Evolutionary conservation across 768 basidiomycete genomes (phyloP), one percentile per base, ranked within the genome.

Genomic region (Gyrodon lividus): DNA sequence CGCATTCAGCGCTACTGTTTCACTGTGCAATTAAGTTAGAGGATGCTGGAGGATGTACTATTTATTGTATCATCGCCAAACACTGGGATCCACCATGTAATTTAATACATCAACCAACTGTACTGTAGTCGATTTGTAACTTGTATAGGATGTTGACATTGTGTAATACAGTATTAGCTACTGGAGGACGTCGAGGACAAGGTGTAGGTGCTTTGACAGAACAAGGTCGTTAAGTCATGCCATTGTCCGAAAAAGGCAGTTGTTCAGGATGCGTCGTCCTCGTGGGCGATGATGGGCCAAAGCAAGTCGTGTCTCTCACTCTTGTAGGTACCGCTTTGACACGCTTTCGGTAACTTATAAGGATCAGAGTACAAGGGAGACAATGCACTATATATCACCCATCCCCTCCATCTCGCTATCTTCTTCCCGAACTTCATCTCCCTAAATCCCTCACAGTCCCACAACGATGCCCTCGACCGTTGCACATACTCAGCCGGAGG

Each of bases 231-330:
- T 45, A 60, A 13, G 35, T 0, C 13, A 6, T 38, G 33, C 47
- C 56, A 24, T 69, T 70, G 68, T 71, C 68, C 59, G 2, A 23
- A 64, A 69, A 70, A 69, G 68, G 69, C 48, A 71, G 38, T 57
- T 55, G 41, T 71, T 65, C 59, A 70, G 42, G 65, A 67, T 65
- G 64, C 47, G 46, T 45, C 19, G 40, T 24, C 38, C 44, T 19
- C 55, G 40, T 39, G 28, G 28, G 28, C 28, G 7, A 9, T 28
- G 28, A 28, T 28, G 43, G 35, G 41, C 35, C 40, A 35, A 49
- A 39, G 34, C 48, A 31, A 26, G 42, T 40, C 19, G 22, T 42
- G 34, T 34, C 24, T 46, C 9, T 6, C 43, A 24, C 45, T 26
- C 26, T 34, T 49, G 35, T 24, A 41, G 48, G 47, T 9, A 48